Percentiles rank a stretch among this genome's conserved stretches.
These are phyloP conservation scores for Macrophomina pseudophaseolina DNA, from an alignment of 2,329 filamentous ascomycete species.

Conservation along the genomic window DNA sequence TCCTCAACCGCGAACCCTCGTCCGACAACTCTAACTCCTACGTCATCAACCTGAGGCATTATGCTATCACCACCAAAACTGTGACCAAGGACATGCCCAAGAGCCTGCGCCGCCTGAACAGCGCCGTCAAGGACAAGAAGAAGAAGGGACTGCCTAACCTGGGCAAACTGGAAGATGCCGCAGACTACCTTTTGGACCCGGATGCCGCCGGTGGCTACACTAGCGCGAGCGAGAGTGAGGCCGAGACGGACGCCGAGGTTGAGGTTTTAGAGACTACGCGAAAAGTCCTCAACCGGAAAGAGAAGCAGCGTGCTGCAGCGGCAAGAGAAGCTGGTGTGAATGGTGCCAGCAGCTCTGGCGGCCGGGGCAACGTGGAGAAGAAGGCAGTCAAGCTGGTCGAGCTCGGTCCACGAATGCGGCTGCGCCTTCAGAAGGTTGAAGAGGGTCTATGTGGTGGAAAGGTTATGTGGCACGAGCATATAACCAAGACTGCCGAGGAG, in stretches of 20 bases:
- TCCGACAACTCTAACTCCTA: slow-evolving; percentile 61
- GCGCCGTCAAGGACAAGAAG: slow-evolving; percentile 76
- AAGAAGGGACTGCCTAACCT: slow-evolving; percentile 80
- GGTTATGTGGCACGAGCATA: slow-evolving; percentile 96
- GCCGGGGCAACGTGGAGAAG: slow-evolving; percentile 69
- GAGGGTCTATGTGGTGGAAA: slow-evolving; percentile 89
- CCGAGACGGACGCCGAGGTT: slow-evolving; percentile 93
- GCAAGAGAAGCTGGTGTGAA: slow-evolving; percentile 29
- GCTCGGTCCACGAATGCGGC: slow-evolving; percentile 84
- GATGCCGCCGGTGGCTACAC: slow-evolving; percentile 78
- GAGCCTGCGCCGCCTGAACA: slow-evolving; percentile 80
- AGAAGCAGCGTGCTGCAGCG: slow-evolving; percentile 52
- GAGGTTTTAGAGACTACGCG: slow-evolving; percentile 73
- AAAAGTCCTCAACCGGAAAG: slow-evolving; percentile 64
- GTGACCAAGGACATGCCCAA: slow-evolving; percentile 78
- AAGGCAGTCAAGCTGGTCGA: slow-evolving; percentile 91
- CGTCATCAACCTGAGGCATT: slow-evolving; percentile 87
- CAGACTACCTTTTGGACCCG: slow-evolving; percentile 89
- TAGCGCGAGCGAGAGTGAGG: slow-evolving; percentile 89
- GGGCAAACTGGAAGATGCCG: slow-evolving; percentile 87
- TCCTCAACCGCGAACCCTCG: slow-evolving; percentile 78
- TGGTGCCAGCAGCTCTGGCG: slow-evolving; percentile 42
- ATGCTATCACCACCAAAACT: slow-evolving; percentile 85
- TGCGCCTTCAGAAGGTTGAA: slow-evolving; percentile 93
- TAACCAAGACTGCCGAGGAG: slow-evolving; percentile 82